Evolutionary conservation across 805 yeast genomes (phyloP), one percentile per base, ranked within the genome.

Genomic region (Pichia insulana): DNA sequence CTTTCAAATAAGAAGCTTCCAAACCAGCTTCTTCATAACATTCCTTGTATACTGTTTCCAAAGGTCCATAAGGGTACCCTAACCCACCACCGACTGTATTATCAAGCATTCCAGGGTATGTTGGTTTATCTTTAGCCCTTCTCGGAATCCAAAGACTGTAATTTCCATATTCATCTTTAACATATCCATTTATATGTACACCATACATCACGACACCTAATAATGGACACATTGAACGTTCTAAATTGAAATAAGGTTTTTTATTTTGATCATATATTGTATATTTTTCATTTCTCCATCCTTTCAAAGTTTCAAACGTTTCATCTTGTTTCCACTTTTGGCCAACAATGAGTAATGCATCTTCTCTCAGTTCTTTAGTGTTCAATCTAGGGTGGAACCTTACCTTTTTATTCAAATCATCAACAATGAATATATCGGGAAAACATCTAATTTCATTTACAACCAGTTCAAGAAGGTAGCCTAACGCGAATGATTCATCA

Each of bases 1-100:
- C 27, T 40, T 59, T 56, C 2, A 87, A 79, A 45, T 76, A 73
- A 1, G 65, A 69, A 38, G 68, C 64, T 0, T 55, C 49, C n/a
- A 90, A 61, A 0, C 95, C 95, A 0, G 96, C 97, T 55, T 92
- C 98, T 54, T 92, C 98, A 46, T 68, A 69, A 53, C 95, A 78
- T 58, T 92, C 98, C 57, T 92, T 92, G 16, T 84, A 50, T 3
- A 80, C 76, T 0, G 97, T 90, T 36, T 86, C 95, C 55, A 68
- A 63, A 2, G 78, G 65, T 0, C 88, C 86, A 50, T 75, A 68
- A 0, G 95, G 96, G 58, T 80, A 70, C 0, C 95, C 96, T 4
- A 92, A 55, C 0, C 98, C 98, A 1, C 98, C 98, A 0, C 96
- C 98, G 7, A 92, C 84, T 1, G 95, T 87, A 59, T 89, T 90